phyloP scores from a whole-genome alignment of 768 basidiomycete species.

The Mycena crocata region DNA sequence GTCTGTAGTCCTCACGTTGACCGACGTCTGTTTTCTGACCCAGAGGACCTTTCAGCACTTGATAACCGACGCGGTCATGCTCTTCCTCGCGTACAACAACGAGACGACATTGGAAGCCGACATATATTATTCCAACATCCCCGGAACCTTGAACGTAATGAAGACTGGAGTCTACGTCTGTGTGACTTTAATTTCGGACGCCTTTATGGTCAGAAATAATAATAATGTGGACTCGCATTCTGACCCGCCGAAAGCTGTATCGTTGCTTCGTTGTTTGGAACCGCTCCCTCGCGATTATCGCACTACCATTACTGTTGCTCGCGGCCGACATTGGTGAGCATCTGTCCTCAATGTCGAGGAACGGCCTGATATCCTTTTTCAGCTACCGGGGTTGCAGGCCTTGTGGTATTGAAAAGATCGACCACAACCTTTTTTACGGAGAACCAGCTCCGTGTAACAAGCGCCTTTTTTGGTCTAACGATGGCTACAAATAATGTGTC shows the following conservation, averaged over 20 bases:
- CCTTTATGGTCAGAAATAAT: background rate
- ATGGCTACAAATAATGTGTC: background rate
- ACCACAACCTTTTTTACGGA: background rate
- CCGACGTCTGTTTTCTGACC: background rate
- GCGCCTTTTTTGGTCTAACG: background rate
- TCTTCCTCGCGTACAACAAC: background rate
- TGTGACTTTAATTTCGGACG: background rate
- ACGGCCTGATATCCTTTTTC: background rate
- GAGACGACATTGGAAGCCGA: background rate
- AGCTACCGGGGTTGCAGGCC: background rate
- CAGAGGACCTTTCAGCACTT: background rate
- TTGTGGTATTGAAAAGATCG: background rate
- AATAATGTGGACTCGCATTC: background rate
- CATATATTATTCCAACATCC: background rate
- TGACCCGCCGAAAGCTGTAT: background rate
- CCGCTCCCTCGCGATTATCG: background rate
- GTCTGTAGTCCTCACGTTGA: background rate
- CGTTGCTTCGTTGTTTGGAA: background rate
- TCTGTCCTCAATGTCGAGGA: background rate
- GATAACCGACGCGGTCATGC: background rate
- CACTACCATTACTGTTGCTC: background rate
- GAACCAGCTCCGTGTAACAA: background rate
- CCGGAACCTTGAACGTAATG: background rate
- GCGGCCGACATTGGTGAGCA: background rate
- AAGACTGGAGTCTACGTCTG: background rate